These are phyloP conservation scores for Heliophila coronopifolia DNA, from an alignment of 441 rosid species.

Conservation along the genomic window DNA sequence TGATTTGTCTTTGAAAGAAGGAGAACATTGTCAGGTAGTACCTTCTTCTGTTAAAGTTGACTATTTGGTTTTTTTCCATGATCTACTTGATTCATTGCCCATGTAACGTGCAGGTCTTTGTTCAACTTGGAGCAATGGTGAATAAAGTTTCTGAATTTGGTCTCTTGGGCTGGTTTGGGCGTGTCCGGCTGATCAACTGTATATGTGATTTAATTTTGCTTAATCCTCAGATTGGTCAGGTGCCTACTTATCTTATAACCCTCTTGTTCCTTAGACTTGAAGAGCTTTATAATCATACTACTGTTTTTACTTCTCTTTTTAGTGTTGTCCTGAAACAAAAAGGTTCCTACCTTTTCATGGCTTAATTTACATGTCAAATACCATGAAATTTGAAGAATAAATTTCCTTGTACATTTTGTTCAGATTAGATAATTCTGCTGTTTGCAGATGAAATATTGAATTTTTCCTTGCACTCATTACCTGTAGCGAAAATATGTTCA, in stretches of 20 bases:
- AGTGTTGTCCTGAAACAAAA: neutral
- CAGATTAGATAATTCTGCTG: constrained; percentile 9
- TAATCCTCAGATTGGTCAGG: constrained; percentile 84
- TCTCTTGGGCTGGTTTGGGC: constrained; percentile 86
- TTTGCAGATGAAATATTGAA: constrained; percentile 5
- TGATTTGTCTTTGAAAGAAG: constrained; percentile 32
- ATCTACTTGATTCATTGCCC: constrained; percentile 20
- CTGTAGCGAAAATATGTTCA: neutral
- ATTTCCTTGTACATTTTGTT: constrained; percentile 5
- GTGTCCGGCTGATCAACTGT: constrained; percentile 69
- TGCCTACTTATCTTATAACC: constrained; percentile 27
- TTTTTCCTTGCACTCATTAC: constrained; percentile 2
- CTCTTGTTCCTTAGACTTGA: constrained; percentile 22
- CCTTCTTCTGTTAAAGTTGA: constrained; percentile 15
- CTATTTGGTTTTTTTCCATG: constrained; percentile 7
- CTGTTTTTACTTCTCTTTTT: neutral
- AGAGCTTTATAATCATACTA: neutral
- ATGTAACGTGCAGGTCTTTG: constrained; percentile 48
- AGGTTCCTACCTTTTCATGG: constrained; percentile 5
- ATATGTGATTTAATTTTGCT: constrained; percentile 65
- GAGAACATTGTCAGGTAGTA: constrained; percentile 56
- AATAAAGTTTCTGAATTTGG: constrained; percentile 64
- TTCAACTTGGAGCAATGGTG: constrained; percentile 55
- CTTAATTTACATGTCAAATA: constrained; percentile 2
- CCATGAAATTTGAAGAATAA: constrained; percentile 2